Evolutionary conservation across 345 rosid genomes (phyloP), one percentile per base, ranked within the genome.

Genomic region (Eucalyptus rudis): DNA sequence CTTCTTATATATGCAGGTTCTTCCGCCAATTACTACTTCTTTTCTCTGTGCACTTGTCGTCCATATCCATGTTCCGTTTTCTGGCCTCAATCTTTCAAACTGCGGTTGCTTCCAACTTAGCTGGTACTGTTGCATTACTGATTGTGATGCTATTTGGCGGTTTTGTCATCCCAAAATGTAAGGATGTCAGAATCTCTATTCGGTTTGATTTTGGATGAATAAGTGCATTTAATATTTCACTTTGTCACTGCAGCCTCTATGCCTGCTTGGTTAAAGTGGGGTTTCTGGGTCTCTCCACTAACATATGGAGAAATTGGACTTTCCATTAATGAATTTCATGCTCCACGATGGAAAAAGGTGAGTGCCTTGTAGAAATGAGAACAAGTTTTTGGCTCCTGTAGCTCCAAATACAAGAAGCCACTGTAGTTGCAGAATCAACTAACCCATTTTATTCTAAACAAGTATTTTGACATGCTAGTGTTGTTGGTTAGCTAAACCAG

Each of bases 241-340:
- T 84, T 89, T 64, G 83, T 87, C 54, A 49, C 12, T 92, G 91
- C 95, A 97, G 97, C 94, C 40, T 89, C 92, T 14, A 95, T 96
- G 96, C 97, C 98, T 44, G 89, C 25, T 52, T 97, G 99, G 98
- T 87, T 96, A 91, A 90, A 89, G 43, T 96, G 99, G 99, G 95
- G 92, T 12, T 97, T 95, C 81, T 96, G 98, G 99, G 88, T 95
- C 45, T 92, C 92, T 51, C 99, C 99, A 50, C 10, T 94, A n/a
- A 85, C 96, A 31, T 96, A 96, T 87, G 98, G 94, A 7, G 95
- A 93, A 90, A 95, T 95, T 50, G 99, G 96, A 8, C 88, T 96
- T 76, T 89, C 95, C 2, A 91, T 92, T 31, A 97, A 96, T 66
- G 98, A 97, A 79, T 96, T 97, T 89, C 95, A 92, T 47, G 95